Base-by-base conservation (phyloP, 129 eudicot species). In the Heracleum sosnowskyi region DNA sequence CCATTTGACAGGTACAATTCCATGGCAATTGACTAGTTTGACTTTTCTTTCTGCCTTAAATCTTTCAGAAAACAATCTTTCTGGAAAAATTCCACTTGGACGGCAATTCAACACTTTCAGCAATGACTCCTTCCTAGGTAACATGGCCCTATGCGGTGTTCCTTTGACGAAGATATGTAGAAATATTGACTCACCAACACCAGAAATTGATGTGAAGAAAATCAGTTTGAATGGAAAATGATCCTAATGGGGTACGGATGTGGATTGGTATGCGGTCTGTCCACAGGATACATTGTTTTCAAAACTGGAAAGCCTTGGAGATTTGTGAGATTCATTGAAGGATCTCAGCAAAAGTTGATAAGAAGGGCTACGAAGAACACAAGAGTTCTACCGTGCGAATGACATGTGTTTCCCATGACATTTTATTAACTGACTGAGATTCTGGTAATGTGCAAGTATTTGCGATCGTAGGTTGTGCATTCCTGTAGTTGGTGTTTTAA, bases 101-200 rank as follows among this genome's bases (percentile, higher is more conserved):
- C 53, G 77, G 24, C 86, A 86, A 51, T 80, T 86, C 26, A 71
- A 77, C 63, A 83, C 84, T 2, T 86, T 86, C 41, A 80, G 28
- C n/a, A 78, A 31, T 39, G 24, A n/a, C 74, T 83, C 84, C 1
- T 83, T 45, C 69, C 45, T 51, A 20, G 62, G 26, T 22, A 51
- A 51, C 62, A 22, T 51, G 62, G 62, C 62, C 11, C 78, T 86
- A 80, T 83, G 89, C 36, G 89, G 85, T 24, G 73, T 80, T 22
- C 84, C 89, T 6, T 83, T 86, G 77, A 83, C 83, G 28, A 86
- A 80, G 22, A 75, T 10, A 0, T 83, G 86, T 31, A 77, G 78
- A 68, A 78, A 69, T 17, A 8, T 16, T 18, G 46, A 42, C 15
- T 42, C 39, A 64, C 53, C 53, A 46, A 46, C 53, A 46, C 53